Evolutionary conservation across 805 yeast species (phyloP), one percentile per base, ranked within the genome.

Genomic region (Candida anglica): DNA sequence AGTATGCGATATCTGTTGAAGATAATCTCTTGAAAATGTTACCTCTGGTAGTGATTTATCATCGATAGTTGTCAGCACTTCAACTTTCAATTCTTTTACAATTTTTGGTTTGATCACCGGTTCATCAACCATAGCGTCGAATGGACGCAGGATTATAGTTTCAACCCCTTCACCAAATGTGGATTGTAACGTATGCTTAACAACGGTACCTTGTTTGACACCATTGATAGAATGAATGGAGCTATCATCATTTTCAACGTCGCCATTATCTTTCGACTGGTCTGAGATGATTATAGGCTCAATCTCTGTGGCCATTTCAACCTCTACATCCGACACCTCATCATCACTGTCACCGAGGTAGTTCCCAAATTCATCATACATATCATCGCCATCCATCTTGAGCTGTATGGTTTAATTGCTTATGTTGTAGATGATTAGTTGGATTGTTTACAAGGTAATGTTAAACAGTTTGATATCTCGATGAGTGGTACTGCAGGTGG

Each of bases 301-400:
- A n/a, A n/a, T n/a, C n/a, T n/a, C n/a, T n/a, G n/a, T n/a, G n/a
- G 21, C 38, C 6, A 15, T 11, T 4, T 21, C 46, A 19, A 41
- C 42, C 7, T 43, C 58, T 10, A 53, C 43, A 18, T 28, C 35
- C 6, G 58, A 54, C 32, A 67, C 75, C 19, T 69, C 69, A 43
- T 69, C 79, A 6, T 50, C 54, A 5, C 70, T 60, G 28, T 65
- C 79, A 10, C 80, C 82, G 15, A 83, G 66, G 23, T 71, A 66
- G 50, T 82, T 82, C 28, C 91, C 91, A 53, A 82, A 82, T 56
- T 87, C 96, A 57, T 87, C 96, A 57, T 81, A 86, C 18, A 78
- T 51, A 40, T 78, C 84, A 16, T 62, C 66, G 15, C 78, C 82
- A 47, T 76, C 84, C 77, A 74, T 76, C 27, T n/a, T 29, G 26